phyloP scores from a whole-genome alignment of 2,329 filamentous ascomycete species.

The Coniochaeta pulveracea region DNA sequence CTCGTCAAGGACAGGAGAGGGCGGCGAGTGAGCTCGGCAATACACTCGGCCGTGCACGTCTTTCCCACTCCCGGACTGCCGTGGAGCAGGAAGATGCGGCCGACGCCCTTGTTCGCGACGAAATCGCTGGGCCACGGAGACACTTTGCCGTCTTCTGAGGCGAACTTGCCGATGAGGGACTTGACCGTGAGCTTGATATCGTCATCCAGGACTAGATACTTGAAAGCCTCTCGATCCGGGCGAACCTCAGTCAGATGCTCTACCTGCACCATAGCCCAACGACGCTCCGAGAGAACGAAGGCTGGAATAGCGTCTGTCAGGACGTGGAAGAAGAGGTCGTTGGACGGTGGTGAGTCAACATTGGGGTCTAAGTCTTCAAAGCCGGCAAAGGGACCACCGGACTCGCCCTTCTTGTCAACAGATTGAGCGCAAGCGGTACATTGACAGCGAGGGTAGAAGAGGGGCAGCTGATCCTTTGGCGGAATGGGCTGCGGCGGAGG shows the following conservation, averaged over 20 bases:
- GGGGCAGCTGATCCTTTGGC: slow-evolving; percentile 25
- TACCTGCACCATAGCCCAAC: slow-evolving; percentile 31
- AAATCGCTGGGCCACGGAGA: slow-evolving; percentile 34
- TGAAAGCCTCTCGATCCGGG: slow-evolving; percentile 35
- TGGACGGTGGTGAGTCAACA: slow-evolving; percentile 22
- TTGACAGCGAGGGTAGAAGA: slow-evolving; percentile 27
- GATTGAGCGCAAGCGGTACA: slow-evolving; percentile 23
- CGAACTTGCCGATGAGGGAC: slow-evolving; percentile 34
- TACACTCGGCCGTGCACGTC: slow-evolving; percentile 43
- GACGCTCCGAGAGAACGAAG: slow-evolving; percentile 31
- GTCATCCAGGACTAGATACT: slow-evolving; percentile 35
- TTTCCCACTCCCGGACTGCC: slow-evolving; percentile 45
- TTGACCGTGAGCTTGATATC: slow-evolving; percentile 35
- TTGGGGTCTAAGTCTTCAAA: slow-evolving; percentile 29
- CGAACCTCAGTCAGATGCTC: slow-evolving; percentile 25
- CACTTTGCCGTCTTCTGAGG: slow-evolving; percentile 24
- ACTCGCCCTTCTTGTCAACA: slow-evolving; percentile 7
- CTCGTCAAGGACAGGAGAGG: slow-evolving; percentile 39
- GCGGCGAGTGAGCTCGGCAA: slow-evolving; percentile 36
- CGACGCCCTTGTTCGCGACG: slow-evolving; percentile 37
- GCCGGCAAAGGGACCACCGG: slow-evolving; percentile 21
- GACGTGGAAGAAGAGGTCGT: slow-evolving; percentile 31
- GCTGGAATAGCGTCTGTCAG: slow-evolving; percentile 31
- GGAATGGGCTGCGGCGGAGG: slow-evolving; percentile 1
- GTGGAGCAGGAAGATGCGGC: slow-evolving; percentile 38